These are phyloP conservation scores for Emydomyces testavorans DNA, from an alignment of 2,329 filamentous ascomycete species.

Conservation along the genomic window DNA sequence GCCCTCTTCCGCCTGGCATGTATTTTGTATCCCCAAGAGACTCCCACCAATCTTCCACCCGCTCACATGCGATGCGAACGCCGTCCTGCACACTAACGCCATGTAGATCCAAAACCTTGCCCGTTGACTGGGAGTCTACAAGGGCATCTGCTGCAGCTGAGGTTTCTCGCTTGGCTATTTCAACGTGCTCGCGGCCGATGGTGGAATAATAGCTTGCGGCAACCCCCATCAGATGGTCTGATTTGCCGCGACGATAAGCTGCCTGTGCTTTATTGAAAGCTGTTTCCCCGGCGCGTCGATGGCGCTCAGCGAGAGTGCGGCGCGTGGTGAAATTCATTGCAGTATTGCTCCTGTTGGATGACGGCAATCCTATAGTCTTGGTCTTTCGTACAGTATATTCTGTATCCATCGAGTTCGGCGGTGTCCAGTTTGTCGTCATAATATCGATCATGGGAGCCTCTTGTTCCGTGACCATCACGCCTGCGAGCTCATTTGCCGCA, in stretches of 20 bases:
- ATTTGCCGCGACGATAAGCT: conserved; percentile 51
- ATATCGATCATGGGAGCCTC: conserved; percentile 26
- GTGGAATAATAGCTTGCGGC: conserved; percentile 67
- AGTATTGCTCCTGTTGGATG: background rate
- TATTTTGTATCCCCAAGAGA: conserved; percentile 54
- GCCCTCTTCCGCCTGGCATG: conserved; percentile 32
- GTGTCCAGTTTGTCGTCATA: conserved; percentile 40
- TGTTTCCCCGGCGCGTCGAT: conserved; percentile 38
- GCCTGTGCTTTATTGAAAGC: conserved; percentile 48
- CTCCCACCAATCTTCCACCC: conserved; percentile 65
- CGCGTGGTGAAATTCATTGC: conserved; percentile 19
- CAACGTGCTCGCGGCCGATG: conserved; percentile 53
- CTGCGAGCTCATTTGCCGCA: conserved; percentile 50
- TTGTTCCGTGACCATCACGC: conserved; percentile 37
- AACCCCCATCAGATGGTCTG: conserved; percentile 61
- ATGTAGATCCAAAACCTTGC: conserved; percentile 61
- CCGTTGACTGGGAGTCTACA: conserved; percentile 55
- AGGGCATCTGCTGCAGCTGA: conserved; percentile 58
- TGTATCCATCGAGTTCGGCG: conserved; percentile 28
- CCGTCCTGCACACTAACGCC: conserved; percentile 72
- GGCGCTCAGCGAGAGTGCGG: conserved; percentile 32
- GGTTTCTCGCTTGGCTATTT: conserved; percentile 46
- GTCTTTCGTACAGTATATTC: conserved; percentile 1
- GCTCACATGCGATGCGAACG: conserved; percentile 60
- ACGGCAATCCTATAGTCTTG: background rate